Conservation (phyloP, 1,139 yeast species). For the Yamadazyma dendronema region DNA sequence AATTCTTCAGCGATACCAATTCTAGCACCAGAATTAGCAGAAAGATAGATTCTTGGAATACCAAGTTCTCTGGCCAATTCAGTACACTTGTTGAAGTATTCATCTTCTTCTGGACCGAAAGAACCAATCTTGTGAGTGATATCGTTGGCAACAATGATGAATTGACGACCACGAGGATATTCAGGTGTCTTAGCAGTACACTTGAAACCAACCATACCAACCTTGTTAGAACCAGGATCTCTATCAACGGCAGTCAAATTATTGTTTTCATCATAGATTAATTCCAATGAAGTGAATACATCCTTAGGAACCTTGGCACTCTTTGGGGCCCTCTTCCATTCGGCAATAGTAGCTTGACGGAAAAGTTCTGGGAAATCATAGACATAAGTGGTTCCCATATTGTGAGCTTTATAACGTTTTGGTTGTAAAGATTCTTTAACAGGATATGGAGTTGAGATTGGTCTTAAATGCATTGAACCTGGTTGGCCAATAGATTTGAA, state of each 20-base stretch:
- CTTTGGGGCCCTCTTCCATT: constrained; percentile 73
- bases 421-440: constrained; percentile 98
- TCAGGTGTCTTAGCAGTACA: constrained; percentile 92
- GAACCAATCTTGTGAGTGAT: constrained; percentile 98
- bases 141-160: constrained; percentile 91
- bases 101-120: constrained; percentile 96
- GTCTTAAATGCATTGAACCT: constrained; percentile 95
- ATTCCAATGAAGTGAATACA: constrained; percentile 73
- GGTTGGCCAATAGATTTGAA: constrained; percentile 93
- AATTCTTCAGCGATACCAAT: constrained; percentile 97
- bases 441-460: constrained; percentile 93
- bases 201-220: constrained; percentile 98
- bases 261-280: constrained; percentile 78
- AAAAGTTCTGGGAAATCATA: constrained; percentile 98
- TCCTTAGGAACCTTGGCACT: constrained; percentile 66
- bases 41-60: constrained; percentile 89
- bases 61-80: constrained; percentile 88
- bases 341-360: constrained; percentile 84
- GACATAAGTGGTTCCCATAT: constrained; percentile 96
- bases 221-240: constrained; percentile 92
- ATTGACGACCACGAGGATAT: constrained; percentile 93
- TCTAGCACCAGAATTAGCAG: constrained; percentile 99
- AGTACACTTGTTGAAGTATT: constrained; percentile 86
- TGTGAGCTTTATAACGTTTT: constrained; percentile 96
- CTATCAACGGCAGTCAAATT: constrained; percentile 84